Evolutionary conservation across 257 asterid genomes (phyloP).

Genomic region (Nicotiana benthamiana): DNA sequence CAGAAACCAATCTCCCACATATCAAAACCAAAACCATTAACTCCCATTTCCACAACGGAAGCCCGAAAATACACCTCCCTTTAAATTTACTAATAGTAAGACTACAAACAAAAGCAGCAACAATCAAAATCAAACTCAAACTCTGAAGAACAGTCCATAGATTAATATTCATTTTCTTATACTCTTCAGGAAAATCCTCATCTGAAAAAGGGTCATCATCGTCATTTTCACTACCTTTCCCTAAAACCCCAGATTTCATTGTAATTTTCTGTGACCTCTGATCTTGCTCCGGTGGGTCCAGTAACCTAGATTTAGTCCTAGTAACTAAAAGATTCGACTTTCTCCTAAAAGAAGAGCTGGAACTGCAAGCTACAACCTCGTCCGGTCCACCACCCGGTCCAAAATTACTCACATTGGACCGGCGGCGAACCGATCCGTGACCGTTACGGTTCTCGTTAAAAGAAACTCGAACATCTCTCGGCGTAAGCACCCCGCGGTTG

Average conservation of each 20-base stretch:
- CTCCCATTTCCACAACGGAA: slow-evolving; percentile 82
- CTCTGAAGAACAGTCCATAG: slow-evolving; percentile 38
- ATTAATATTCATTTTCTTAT: slow-evolving; percentile 52
- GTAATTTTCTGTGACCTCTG: slow-evolving; percentile 27
- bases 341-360: slow-evolving; percentile 41
- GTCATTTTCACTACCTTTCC: slow-evolving; percentile 44
- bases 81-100: slow-evolving; percentile 30
- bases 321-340: slow-evolving; percentile 43
- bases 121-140: slow-evolving; percentile 47
- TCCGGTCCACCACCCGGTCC: slow-evolving; percentile 25
- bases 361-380: slow-evolving; percentile 50
- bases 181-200: slow-evolving; percentile 72
- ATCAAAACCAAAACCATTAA: slow-evolving; percentile 65
- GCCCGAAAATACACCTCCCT: slow-evolving; percentile 16
- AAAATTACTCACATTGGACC: slow-evolving; percentile 35
- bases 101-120: slow-evolving; percentile 43
- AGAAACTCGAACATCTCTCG: slow-evolving; percentile 47
- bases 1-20: slow-evolving; percentile 72
- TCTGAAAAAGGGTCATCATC: slow-evolving; percentile 85
- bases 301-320: slow-evolving; percentile 48
- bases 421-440: slow-evolving; percentile 32
- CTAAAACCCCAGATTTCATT: slow-evolving; percentile 40
- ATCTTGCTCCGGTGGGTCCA: slow-evolving; percentile 52
- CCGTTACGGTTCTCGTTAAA: slow-evolving; percentile 19
- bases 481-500: slow-evolving; percentile 22